Conservation (phyloP, 1,284 basidiomycete genomes). For the Austroboletus niveus region DNA sequence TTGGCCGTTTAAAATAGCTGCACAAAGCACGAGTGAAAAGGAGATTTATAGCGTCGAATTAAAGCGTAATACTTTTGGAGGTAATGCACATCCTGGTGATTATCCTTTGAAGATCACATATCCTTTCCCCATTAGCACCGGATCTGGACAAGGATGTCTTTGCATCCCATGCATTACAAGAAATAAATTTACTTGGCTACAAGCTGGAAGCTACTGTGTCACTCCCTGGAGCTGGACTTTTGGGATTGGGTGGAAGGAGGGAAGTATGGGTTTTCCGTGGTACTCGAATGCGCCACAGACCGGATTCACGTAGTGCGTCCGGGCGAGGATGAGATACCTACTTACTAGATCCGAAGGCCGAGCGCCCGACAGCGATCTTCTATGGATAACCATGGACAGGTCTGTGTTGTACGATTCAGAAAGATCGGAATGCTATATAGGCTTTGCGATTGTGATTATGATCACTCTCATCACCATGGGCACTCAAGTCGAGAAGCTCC, state of each 20-base stretch:
- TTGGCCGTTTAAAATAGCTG: constrained; percentile 50
- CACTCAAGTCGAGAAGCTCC: constrained; percentile 17
- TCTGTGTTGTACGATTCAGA: constrained; percentile 16
- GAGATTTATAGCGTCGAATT: constrained; percentile 52
- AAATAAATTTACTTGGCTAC: constrained; percentile 41
- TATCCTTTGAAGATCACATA: constrained; percentile 14
- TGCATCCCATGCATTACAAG: constrained; percentile 42
- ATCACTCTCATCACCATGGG: too few species aligned
- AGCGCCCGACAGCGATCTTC: background rate
- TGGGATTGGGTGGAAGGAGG: constrained; percentile 41
- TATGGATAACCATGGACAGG: background rate
- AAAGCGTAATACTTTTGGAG: constrained; percentile 38
- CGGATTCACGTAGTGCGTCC: constrained; percentile 31
- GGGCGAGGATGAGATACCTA: constrained; percentile 19
- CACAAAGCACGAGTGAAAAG: constrained; percentile 47
- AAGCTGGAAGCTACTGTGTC: constrained; percentile 47
- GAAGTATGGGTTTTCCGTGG: constrained; percentile 51
- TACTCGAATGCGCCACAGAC: constrained; percentile 27
- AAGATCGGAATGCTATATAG: constrained; percentile 1
- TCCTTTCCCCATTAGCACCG: constrained; percentile 24
- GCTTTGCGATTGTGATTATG: background rate
- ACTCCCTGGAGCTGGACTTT: constrained; percentile 39
- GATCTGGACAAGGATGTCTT: constrained; percentile 43
- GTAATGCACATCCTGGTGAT: constrained; percentile 33
- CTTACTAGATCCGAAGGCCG: background rate